phyloP scores from a whole-genome alignment of 441 rosid genomes.

The Isatis lusitanica region DNA sequence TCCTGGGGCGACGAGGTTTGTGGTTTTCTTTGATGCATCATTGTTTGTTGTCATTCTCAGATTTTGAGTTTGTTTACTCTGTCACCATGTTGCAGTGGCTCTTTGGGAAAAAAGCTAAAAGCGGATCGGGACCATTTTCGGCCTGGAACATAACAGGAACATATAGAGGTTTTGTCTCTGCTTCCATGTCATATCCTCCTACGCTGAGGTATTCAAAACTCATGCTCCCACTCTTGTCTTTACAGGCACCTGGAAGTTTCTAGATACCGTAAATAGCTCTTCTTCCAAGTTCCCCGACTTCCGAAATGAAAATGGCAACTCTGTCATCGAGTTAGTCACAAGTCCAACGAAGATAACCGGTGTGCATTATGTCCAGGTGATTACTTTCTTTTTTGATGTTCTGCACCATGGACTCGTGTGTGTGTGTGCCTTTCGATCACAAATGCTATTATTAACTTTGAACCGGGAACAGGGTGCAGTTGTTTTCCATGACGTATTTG shows the following conservation, averaged over 20 bases:
- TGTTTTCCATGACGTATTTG: slow-evolving; percentile 91
- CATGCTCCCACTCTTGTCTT: not conserved
- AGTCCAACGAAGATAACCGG: slow-evolving; percentile 87
- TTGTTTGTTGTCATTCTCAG: too few relatives aligned
- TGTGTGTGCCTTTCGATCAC: not conserved
- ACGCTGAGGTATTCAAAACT: not conserved
- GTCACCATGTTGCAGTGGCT: slow-evolving; percentile 73
- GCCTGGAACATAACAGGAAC: slow-evolving; percentile 97
- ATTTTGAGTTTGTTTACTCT: not conserved
- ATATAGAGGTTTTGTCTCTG: slow-evolving; percentile 62
- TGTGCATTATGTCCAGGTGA: slow-evolving; percentile 96
- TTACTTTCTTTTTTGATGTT: not conserved
- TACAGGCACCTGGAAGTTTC: slow-evolving; percentile 89
- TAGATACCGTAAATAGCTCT: slow-evolving; percentile 75
- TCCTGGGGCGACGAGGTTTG: slow-evolving; percentile 96
- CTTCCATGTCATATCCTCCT: not conserved
- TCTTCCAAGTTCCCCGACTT: slow-evolving; percentile 77
- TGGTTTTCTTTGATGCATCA: not conserved
- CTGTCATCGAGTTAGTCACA: slow-evolving; percentile 81
- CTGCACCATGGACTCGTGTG: not conserved
- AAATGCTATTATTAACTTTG: not conserved
- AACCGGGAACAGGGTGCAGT: slow-evolving; percentile 76
- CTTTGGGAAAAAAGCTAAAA: slow-evolving; percentile 61
- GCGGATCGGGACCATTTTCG: slow-evolving; percentile 65
- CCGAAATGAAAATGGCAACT: slow-evolving; percentile 72